Conservation (phyloP, 2,329 filamentous ascomycete species). For the Aspergillaceae sp. region DNA sequence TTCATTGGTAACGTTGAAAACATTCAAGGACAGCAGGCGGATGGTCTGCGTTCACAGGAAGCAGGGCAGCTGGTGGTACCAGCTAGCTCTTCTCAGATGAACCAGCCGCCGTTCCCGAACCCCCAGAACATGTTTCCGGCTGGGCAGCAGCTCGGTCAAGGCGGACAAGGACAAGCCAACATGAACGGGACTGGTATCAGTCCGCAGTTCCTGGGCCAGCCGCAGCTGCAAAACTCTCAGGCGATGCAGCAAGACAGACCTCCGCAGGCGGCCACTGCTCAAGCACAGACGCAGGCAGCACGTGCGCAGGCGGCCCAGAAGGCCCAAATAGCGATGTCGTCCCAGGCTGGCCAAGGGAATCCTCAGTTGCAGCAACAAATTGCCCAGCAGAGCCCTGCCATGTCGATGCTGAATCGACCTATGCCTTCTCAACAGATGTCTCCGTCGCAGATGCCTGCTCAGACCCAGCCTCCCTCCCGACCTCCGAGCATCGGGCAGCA, state of each 20-base stretch:
- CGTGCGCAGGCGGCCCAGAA: conserved; percentile 38
- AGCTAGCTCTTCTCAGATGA: conserved; percentile 50
- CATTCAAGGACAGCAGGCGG: conserved; percentile 52
- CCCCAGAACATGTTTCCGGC: conserved; percentile 35
- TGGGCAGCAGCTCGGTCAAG: conserved; percentile 34
- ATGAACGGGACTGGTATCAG: conserved; percentile 31
- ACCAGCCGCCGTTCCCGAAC: conserved; percentile 31
- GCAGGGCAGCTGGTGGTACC: conserved; percentile 56
- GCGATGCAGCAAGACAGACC: conserved; percentile 36
- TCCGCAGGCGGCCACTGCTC: conserved; percentile 28
- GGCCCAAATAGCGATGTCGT: conserved; percentile 39
- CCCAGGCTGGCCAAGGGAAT: conserved; percentile 37
- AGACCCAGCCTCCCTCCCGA: conserved; percentile 27
- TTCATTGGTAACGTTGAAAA: conserved; percentile 44
- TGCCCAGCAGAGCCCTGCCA: conserved; percentile 32
- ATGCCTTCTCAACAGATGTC: conserved; percentile 33
- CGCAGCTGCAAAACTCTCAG: conserved; percentile 35
- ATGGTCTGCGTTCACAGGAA: conserved; percentile 53
- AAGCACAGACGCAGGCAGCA: conserved; percentile 29
- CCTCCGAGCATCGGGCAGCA: conserved; percentile 26
- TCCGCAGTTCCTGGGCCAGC: conserved; percentile 35
- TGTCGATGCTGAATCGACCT: conserved; percentile 38
- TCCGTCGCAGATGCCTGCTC: conserved; percentile 25
- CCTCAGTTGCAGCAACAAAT: conserved; percentile 31
- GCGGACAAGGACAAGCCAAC: conserved; percentile 27